Conservation (phyloP, 805 yeast genomes). For the Candida gorgasii region DNA sequence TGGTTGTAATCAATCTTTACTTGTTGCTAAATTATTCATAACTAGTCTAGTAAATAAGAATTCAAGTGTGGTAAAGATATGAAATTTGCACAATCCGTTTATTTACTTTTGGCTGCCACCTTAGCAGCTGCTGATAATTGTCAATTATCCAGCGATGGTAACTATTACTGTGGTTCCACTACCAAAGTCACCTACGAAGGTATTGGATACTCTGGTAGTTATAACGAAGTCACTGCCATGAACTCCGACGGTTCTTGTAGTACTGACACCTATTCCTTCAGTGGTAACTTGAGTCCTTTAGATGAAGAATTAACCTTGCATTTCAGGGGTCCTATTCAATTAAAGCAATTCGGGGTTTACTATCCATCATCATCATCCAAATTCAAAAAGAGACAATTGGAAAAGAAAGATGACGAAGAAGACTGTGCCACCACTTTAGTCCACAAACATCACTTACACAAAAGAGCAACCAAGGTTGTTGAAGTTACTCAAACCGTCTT, state of each 20-base stretch:
- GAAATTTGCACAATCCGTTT: slow-evolving; percentile 16
- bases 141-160: slow-evolving; percentile 46
- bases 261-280: slow-evolving; percentile 55
- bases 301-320: slow-evolving; percentile 87
- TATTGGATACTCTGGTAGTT: slow-evolving; percentile 85
- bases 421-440: slow-evolving; percentile 49
- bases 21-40: not conserved
- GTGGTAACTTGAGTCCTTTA: slow-evolving; percentile 75
- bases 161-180: slow-evolving; percentile 79
- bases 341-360: slow-evolving; percentile 88
- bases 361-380: slow-evolving; percentile 53
- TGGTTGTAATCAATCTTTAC: slow-evolving; percentile 1
- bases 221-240: slow-evolving; percentile 79
- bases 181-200: slow-evolving; percentile 64
- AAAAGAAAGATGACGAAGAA: slow-evolving; percentile 27
- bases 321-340: slow-evolving; percentile 84
- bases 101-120: slow-evolving; percentile 12
- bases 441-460: slow-evolving; percentile 50
- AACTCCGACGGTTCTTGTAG: slow-evolving; percentile 71
- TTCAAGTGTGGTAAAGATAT: slow-evolving; percentile 5
- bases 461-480: slow-evolving; percentile 64
- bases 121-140: slow-evolving; percentile 12
- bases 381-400: slow-evolving; percentile 39
- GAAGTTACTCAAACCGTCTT: slow-evolving; percentile 78
- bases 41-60: not conserved